Base-by-base conservation (phyloP, 83 land plant species). In the Picea abies region DNA sequence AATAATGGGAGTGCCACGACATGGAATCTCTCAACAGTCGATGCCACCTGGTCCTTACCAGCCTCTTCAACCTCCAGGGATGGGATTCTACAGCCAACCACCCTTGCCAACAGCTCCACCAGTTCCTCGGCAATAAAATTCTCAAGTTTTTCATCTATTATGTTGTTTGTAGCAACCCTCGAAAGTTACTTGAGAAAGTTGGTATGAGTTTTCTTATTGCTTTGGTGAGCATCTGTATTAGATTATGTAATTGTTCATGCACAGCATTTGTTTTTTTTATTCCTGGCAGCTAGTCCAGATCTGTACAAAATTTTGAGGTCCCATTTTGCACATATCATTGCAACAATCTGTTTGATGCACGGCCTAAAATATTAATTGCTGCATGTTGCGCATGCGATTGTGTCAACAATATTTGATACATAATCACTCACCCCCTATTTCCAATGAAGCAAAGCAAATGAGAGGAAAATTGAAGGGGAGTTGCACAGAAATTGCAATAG, bases 51-150 rank as follows among this genome's bases (percentile, higher is more conserved):
- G 81, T 78, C 81, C 90, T 68, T 91, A 87, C 75, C 90, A 89
- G 72, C 79, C 60, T 66, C 84, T 87, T 29, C 93, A 83, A 60
- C 63, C 91, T 16, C 89, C 85, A 23, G 88, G 87, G 22, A 84
- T 93, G 90, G 88, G 77, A 20, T 93, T 83, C 80, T 90, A 85
- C 85, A 60, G 62, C 20, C 89, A 88, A 84, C 84, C 83, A 22
- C 82, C 88, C 20, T 77, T 86, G 4, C 79, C 84, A 76, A 81
- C 86, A 29, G 70, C 78, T 47, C 88, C 88, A 56, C 86, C 92
- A n/a, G 73, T 85, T 25, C 84, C 83, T 61, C 70, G 83, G 14
- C 84, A 67, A 72, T 83, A 76, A 56, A 29, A 65, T 49, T 35
- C n/a, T 6, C 5, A 12, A 3, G 29, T 11, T 78, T 56, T 77